A percentile compares a stretch with the other conserved stretches of the same genome.
Conservation (phyloP, 495 filamentous ascomycete species). For the Trypethelium eluteriae region DNA sequence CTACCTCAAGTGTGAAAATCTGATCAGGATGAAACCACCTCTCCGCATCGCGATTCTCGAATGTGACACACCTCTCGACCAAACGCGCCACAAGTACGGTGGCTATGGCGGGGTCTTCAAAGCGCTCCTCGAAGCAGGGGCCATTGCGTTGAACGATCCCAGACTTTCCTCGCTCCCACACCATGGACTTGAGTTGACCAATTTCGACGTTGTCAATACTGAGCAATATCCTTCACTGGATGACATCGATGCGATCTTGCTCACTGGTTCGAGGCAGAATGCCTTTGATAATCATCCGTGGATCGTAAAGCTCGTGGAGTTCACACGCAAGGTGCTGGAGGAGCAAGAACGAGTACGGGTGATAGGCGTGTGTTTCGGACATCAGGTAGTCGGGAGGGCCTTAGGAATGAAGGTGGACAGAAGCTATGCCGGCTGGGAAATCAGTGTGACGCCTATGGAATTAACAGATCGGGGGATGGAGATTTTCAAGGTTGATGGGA, state of each 20-base stretch:
- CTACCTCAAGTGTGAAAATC: background rate
- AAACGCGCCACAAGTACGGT: constrained; percentile 53
- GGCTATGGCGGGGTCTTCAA: constrained; percentile 68
- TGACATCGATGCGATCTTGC: constrained; percentile 70
- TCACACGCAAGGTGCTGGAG: constrained; percentile 48
- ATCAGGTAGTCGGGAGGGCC: constrained; percentile 79
- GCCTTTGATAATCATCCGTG: constrained; percentile 64
- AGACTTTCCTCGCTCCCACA: constrained; percentile 26
- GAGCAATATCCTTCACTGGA: constrained; percentile 60
- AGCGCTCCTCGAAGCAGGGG: constrained; percentile 49
- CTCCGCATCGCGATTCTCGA: constrained; percentile 79
- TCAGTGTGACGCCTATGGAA: constrained; percentile 61
- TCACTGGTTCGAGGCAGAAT: constrained; percentile 63
- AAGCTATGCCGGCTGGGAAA: constrained; percentile 70
- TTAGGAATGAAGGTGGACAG: constrained; percentile 60
- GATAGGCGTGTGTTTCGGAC: constrained; percentile 82
- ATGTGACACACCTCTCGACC: constrained; percentile 61
- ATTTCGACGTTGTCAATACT: constrained; percentile 59
- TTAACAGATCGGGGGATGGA: constrained; percentile 64
- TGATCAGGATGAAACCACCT: constrained; percentile 38
- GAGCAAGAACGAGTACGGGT: constrained; percentile 54
- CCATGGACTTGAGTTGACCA: constrained; percentile 49
- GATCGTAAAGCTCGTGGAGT: constrained; percentile 70
- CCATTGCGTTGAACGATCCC: constrained; percentile 40
- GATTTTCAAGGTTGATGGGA: constrained; percentile 59